phyloP scores from a whole-genome alignment of 345 rosid species.

The Eucalyptus shirleyi region DNA sequence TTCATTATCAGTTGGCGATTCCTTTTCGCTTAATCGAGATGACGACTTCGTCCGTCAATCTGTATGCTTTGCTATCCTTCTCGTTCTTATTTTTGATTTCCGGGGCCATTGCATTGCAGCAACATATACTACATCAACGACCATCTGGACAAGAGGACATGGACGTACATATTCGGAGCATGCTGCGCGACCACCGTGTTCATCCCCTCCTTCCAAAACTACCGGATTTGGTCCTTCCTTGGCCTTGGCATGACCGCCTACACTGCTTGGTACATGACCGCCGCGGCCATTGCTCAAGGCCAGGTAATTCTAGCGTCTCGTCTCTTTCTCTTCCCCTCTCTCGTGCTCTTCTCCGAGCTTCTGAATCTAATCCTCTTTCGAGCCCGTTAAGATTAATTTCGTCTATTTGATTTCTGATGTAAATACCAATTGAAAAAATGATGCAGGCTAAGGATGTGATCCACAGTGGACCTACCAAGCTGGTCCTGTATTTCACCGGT shows the following conservation, averaged over 20 bases:
- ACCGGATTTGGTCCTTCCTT: conserved; percentile 77
- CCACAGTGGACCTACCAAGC: conserved; percentile 47
- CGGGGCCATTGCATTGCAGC: conserved; percentile 14
- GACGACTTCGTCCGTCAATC: background rate
- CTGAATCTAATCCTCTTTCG: background rate
- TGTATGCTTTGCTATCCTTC: background rate
- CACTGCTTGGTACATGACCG: conserved; percentile 83
- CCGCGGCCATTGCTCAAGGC: conserved; percentile 53
- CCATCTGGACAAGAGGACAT: conserved; percentile 75
- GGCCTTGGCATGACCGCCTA: conserved; percentile 84
- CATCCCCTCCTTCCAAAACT: conserved; percentile 78
- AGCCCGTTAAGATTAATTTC: background rate
- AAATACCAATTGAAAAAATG: background rate
- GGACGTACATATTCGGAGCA: conserved; percentile 89
- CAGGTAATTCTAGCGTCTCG: conserved; percentile 17
- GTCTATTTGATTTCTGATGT: background rate
- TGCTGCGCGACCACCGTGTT: conserved; percentile 81
- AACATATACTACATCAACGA: conserved; percentile 76
- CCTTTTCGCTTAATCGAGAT: background rate
- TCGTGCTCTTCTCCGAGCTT: too few relatives aligned
- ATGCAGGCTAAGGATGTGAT: conserved; percentile 42
- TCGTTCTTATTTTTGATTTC: background rate
- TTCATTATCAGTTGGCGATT: background rate
- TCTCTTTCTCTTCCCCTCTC: too few relatives aligned
- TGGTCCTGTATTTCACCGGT: conserved; percentile 77